Conservation (phyloP, 805 yeast species). For the Sporopachydermia lactativora region DNA sequence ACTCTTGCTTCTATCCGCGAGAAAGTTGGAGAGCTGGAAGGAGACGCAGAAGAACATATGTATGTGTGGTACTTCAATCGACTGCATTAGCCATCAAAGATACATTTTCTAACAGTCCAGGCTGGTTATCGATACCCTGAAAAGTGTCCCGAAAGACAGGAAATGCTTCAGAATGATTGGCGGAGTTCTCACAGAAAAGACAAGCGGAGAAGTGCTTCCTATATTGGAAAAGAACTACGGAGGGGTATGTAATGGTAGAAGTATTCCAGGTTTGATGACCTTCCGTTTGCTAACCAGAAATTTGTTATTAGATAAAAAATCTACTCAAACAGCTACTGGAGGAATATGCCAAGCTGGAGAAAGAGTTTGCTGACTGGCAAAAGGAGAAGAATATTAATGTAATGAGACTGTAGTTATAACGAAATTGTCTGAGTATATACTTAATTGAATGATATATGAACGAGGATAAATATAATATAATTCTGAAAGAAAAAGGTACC, state of each 20-base stretch:
- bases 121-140: slow-evolving; percentile 45
- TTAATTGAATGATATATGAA: too few relatives aligned
- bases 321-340: slow-evolving; percentile 24
- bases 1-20: slow-evolving; percentile 19
- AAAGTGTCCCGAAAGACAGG: slow-evolving; percentile 39
- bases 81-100: neutral
- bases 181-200: slow-evolving; percentile 75
- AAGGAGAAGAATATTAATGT: slow-evolving; percentile 2
- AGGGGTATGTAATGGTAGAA: slow-evolving; percentile 24
- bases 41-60: slow-evolving; percentile 25
- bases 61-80: slow-evolving; percentile 2
- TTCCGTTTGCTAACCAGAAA: slow-evolving; percentile 1
- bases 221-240: slow-evolving; percentile 40
- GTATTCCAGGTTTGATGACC: neutral
- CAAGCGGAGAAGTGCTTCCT: slow-evolving; percentile 62
- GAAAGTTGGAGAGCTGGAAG: slow-evolving; percentile 26
- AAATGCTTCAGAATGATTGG: slow-evolving; percentile 90
- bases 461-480: too few relatives aligned
- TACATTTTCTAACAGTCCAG: slow-evolving; percentile 16
- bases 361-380: slow-evolving; percentile 35
- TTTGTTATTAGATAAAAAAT: slow-evolving; percentile 16
- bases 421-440: neutral
- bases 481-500: too few relatives aligned
- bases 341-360: slow-evolving; percentile 27
- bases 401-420: neutral